phyloP scores from a whole-genome alignment of 768 basidiomycete genomes.

The Clitopilus passeckerianus region DNA sequence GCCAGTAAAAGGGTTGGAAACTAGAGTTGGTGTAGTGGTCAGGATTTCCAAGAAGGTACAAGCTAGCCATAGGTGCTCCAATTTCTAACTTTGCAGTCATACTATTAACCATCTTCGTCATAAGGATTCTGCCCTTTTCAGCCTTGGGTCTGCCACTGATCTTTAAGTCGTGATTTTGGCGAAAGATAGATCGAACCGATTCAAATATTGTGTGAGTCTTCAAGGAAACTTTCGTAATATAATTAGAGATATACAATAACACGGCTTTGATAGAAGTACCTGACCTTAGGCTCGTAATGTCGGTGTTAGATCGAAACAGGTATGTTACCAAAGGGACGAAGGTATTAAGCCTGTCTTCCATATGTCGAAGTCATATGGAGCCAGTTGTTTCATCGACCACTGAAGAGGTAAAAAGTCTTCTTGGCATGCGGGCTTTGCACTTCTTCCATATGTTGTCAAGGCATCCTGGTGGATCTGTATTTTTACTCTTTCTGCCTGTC shows the following conservation, averaged over 20 bases:
- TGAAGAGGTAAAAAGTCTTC: constrained; percentile 3
- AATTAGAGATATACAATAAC: constrained; percentile 23
- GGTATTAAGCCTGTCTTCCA: too few relatives aligned
- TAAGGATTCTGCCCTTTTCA: constrained; percentile 12
- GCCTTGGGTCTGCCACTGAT: not conserved
- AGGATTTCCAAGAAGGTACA: constrained; percentile 24
- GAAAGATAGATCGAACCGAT: constrained; percentile 15
- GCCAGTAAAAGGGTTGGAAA: constrained; percentile 25
- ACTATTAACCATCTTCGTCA: constrained; percentile 22
- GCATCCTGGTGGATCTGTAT: not conserved
- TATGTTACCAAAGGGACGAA: constrained; percentile 7
- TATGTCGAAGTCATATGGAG: constrained; percentile 24
- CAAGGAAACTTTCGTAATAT: constrained; percentile 26
- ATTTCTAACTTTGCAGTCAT: constrained; percentile 24
- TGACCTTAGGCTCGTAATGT: constrained; percentile 23
- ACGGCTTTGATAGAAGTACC: constrained; percentile 25
- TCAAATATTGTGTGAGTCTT: constrained; percentile 30
- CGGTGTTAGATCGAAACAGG: constrained; percentile 29
- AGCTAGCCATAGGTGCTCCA: constrained; percentile 23
- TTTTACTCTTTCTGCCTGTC: not conserved
- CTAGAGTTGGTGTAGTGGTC: constrained; percentile 26
- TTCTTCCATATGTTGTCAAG: constrained; percentile 7
- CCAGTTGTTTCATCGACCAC: constrained; percentile 18
- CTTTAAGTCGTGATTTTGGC: constrained; percentile 16
- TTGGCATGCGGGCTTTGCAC: constrained; percentile 23